Evolutionary conservation across 305 asterid genomes (phyloP).

Genomic region (Solanum chacoense): DNA sequence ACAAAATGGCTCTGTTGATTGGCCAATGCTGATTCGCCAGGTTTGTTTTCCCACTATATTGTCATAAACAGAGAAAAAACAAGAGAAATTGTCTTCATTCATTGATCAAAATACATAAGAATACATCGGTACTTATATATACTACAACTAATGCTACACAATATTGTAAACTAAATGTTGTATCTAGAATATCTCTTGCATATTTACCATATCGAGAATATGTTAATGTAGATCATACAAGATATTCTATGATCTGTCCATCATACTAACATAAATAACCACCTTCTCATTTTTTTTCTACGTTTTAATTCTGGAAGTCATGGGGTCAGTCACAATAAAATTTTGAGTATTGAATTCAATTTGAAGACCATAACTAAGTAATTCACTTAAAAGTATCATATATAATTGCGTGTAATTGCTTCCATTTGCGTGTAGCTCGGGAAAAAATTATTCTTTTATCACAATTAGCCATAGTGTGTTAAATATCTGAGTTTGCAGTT

Average conservation of each 20-base stretch:
- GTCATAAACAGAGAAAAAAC: not conserved
- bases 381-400: not conserved
- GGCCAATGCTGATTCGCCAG: constrained; percentile 55
- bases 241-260: not conserved
- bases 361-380: not conserved
- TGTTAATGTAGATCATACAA: not conserved
- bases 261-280: not conserved
- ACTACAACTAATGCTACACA: not conserved
- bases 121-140: not conserved
- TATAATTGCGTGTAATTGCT: not conserved
- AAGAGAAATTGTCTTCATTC: not conserved
- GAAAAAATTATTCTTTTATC: not conserved
- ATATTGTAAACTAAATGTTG: not conserved
- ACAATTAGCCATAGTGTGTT: not conserved
- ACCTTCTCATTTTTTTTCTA: not conserved
- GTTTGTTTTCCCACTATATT: constrained; percentile 15
- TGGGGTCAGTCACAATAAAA: not conserved
- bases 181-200: not conserved
- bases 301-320: not conserved
- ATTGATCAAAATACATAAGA: not conserved
- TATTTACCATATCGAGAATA: not conserved
- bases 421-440: not conserved
- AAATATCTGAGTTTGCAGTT: not conserved
- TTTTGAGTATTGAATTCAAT: not conserved
- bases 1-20: constrained; percentile 37